These are phyloP conservation scores for Vicia villosa DNA, from an alignment of 306 rosid genomes.

Conservation along the genomic window DNA sequence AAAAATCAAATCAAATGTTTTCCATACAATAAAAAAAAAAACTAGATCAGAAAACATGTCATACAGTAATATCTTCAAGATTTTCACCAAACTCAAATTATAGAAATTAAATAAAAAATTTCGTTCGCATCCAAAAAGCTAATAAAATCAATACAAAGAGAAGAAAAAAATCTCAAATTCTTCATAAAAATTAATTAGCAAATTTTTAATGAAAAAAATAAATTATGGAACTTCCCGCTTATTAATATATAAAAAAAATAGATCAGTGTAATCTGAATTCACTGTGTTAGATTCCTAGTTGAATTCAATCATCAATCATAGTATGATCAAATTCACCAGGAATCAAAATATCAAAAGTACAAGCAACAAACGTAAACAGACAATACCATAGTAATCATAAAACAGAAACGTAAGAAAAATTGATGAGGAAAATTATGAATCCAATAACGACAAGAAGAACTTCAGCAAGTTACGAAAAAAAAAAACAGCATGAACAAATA, in stretches of 20 bases:
- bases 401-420: not conserved
- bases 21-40: not conserved
- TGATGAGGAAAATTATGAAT: not conserved
- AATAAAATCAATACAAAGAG: not conserved
- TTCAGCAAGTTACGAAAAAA: not conserved
- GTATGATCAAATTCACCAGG: constrained; percentile 1
- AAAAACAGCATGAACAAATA: not conserved
- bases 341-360: not conserved
- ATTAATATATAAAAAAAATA: not conserved
- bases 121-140: not conserved
- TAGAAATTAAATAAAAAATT: not conserved
- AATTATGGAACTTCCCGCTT: not conserved
- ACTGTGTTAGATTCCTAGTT: too few relatives aligned
- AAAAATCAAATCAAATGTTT: not conserved
- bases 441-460: not conserved
- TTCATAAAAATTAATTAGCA: not conserved
- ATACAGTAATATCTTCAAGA: not conserved
- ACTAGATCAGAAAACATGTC: constrained; percentile 16
- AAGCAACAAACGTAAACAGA: not conserved
- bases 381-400: not conserved
- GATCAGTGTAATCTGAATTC: not conserved
- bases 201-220: not conserved
- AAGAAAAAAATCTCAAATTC: not conserved
- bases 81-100: not conserved
- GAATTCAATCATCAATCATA: not conserved